A percentile compares a stretch with the other conserved stretches of the same genome.
Evolutionary conservation across 208 protist genomes (phyloP).

Genomic region (Acanthamoeba sp.): DNA sequence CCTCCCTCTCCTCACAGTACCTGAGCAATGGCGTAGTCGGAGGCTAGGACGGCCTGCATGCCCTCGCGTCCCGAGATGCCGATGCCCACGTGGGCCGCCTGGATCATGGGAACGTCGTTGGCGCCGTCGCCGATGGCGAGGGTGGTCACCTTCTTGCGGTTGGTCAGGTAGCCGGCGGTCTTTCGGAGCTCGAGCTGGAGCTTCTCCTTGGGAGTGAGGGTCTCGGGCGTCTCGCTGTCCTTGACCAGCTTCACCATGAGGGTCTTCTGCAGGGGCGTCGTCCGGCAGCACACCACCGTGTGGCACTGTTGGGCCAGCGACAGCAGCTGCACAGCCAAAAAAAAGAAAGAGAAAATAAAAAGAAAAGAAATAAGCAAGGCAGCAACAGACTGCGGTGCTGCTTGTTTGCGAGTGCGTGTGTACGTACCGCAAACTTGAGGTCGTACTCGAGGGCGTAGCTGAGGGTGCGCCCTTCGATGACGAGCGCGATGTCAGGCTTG

Average conservation of each 20-base stretch:
- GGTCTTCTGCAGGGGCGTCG: constrained; percentile 89
- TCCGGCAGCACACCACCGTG: constrained; percentile 89
- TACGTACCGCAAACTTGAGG: constrained; percentile 33
- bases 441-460: constrained; percentile 77
- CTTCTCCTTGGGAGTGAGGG: constrained; percentile 60
- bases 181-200: constrained; percentile 49
- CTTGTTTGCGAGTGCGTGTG: background rate
- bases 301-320: constrained; percentile 73
- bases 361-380: too few relatives aligned
- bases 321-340: background rate
- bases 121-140: constrained; percentile 90
- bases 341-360: background rate
- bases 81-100: constrained; percentile 89
- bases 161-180: constrained; percentile 39
- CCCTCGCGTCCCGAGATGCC: constrained; percentile 92
- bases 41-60: constrained; percentile 87
- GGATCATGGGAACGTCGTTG: constrained; percentile 92
- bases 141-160: constrained; percentile 70
- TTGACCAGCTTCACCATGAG: constrained; percentile 70
- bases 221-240: constrained; percentile 63
- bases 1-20: too few relatives aligned
- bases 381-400: too few relatives aligned
- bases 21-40: constrained; percentile 89
- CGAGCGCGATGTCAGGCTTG: constrained; percentile 69
- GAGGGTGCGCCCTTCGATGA: constrained; percentile 78